Base-by-base conservation (phyloP, 208 protist genomes). In the Tritrichomonas foetus region DNA sequence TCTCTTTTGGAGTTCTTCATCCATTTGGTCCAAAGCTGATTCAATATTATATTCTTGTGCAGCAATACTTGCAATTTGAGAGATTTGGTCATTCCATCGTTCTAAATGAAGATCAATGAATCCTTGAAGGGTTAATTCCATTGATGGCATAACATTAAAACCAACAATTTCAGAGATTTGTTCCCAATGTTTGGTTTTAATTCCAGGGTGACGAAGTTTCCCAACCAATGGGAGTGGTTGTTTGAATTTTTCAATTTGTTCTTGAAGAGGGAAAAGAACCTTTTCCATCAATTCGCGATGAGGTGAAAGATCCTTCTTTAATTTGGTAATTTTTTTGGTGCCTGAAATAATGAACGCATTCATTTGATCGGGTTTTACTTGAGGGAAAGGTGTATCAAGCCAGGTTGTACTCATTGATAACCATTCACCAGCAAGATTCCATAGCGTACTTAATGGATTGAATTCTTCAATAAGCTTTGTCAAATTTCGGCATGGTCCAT, bases 1-100 rank as follows among this genome's bases (percentile, higher is more conserved):
- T 16, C 25, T 36, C 14, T 13, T n/a, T 44, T 80, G 47, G 95
- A 96, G 96, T 22, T 94, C 93, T 0, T 92, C 82, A 82, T 94
- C 93, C 75, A 99, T 98, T 95, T 97, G 98, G 95, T 98, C 97
- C 69, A 99, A 97, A 93, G 98, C 96, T 94, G 98, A 97, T 95
- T 98, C 97, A 95, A 99, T 98, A 80, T 97, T 97, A 94, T 97
- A 97, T 96, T 99, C 98, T 95, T 99, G 97, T 14, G 97, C 97
- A 47, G 98, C 98, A 39, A 96, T 95, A 0, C 96, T 97, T 93
- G 97, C 98, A 64, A 99, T 97, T 84, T 97, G 97, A 44, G 97
- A 84, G 49, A 99, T 97, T 39, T 97, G 96, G 33, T 98, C 97
- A 2, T 93, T 95, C 94, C 97, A 97, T 50, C 96, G 95, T 47